Base-by-base conservation (phyloP, 148 eudicot genomes). In the Bassia scoparia region DNA sequence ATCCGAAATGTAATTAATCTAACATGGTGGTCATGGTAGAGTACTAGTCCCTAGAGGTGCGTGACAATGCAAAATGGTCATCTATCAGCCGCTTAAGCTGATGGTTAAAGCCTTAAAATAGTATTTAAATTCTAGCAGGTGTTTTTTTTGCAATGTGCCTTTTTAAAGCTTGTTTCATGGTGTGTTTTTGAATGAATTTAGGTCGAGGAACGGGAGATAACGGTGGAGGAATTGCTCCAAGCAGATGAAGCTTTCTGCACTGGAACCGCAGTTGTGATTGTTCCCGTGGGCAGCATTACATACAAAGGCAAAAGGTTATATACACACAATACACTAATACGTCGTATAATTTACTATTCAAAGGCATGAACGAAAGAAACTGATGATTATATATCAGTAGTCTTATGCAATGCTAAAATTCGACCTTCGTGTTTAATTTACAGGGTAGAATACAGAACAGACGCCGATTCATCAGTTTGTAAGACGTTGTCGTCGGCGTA, bases 201-300 rank as follows among this genome's bases (percentile, higher is more conserved):
- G 97, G 93, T 94, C 27, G 85, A 87, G 77, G 97, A 88, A 70
- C 83, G 93, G n/a, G 72, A 70, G 4, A 70, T 95, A 52, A 73
- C 83, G 0, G 81, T 86, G 12, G 93, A 95, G 30, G 91, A 95
- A 77, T 60, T 95, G 74, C 53, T 88, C 11, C 81, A 82, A 24
- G 93, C 84, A 12, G 97, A 91, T 35, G 96, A 94, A 83, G 91
- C 88, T 53, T 94, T 94, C 77, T 89, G 97, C 82, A 91, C 97
- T 0, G 96, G 91, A 67, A 94, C 91, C 55, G 98, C 96, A 17
- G 91, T 89, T 21, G 89, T 83, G 30, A 80, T 90, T 66, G 85
- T 84, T 50, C 88, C 89, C 5, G 96, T 94, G 0, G 96, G 96
- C 20, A 88, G 86, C 74, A 78, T 91, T 30, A 84, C 97, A 50